phyloP scores from a whole-genome alignment of 345 rosid genomes.

The Melaleuca quinquenervia region DNA sequence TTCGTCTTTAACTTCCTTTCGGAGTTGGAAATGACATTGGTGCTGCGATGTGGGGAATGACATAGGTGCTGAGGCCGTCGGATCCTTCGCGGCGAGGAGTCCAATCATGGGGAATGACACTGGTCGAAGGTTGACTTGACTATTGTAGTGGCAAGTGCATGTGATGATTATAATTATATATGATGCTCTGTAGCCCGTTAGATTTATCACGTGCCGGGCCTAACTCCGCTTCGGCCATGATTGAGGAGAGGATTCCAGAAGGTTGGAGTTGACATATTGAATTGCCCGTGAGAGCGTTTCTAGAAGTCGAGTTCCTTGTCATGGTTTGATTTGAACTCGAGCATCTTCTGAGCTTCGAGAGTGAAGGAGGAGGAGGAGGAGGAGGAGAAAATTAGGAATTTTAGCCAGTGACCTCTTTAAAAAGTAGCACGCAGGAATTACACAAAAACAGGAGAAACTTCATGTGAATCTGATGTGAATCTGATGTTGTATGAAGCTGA shows the following conservation, averaged over 20 bases:
- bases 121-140: neutral
- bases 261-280: neutral
- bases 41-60: neutral
- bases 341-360: neutral
- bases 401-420: neutral
- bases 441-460: neutral
- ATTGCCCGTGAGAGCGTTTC: neutral
- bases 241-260: neutral
- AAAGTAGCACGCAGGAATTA: accelerated
- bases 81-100: neutral
- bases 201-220: neutral
- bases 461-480: too few species aligned
- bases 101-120: neutral
- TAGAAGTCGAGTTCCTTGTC: neutral
- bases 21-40: neutral
- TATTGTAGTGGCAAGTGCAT: neutral
- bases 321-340: neutral
- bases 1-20: neutral
- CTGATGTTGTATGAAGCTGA: too few species aligned
- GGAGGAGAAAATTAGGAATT: neutral
- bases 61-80: neutral
- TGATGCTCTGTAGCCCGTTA: neutral
- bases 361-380: neutral
- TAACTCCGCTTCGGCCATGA: neutral
- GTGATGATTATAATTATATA: neutral